A percentile compares a stretch with the other conserved stretches of the same genome.
Conservation (phyloP, 495 filamentous ascomycete species). For the Neurospora sp. region DNA sequence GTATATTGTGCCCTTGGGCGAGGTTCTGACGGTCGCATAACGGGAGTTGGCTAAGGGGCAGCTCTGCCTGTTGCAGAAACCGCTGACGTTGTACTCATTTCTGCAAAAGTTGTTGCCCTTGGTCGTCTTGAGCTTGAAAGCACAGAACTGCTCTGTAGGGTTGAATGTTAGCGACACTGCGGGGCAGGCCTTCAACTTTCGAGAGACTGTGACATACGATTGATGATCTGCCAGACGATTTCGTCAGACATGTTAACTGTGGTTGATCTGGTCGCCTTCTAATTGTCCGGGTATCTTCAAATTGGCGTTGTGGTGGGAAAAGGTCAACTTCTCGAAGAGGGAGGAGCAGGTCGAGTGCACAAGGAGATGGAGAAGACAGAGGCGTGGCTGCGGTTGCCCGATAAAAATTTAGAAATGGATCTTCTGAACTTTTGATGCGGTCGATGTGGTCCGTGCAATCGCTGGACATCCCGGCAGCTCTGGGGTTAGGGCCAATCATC, state of each 20-base stretch:
- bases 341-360: background rate
- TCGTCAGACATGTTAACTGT: slow-evolving; percentile 59
- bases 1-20: slow-evolving; percentile 74
- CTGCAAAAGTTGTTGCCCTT: slow-evolving; percentile 94
- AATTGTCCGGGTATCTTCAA: background rate
- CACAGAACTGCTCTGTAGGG: slow-evolving; percentile 73
- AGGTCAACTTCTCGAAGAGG: background rate
- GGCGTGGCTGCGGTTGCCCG: background rate
- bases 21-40: slow-evolving; percentile 85
- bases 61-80: slow-evolving; percentile 88
- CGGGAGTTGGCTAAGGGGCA: slow-evolving; percentile 92
- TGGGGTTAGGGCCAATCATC: background rate
- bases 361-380: background rate
- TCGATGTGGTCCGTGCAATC: background rate
- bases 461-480: background rate
- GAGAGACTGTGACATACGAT: slow-evolving; percentile 14
- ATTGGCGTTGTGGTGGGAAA: background rate
- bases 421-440: background rate
- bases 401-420: slow-evolving; percentile 1
- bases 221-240: slow-evolving; percentile 68
- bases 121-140: slow-evolving; percentile 91
- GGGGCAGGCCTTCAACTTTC: background rate
- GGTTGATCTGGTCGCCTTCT: background rate
- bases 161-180: slow-evolving; percentile 5
- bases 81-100: slow-evolving; percentile 77